A percentile compares a stretch with the other conserved stretches of the same genome.
Conservation (phyloP, 768 basidiomycete genomes). For the Amanita polypyramis region DNA sequence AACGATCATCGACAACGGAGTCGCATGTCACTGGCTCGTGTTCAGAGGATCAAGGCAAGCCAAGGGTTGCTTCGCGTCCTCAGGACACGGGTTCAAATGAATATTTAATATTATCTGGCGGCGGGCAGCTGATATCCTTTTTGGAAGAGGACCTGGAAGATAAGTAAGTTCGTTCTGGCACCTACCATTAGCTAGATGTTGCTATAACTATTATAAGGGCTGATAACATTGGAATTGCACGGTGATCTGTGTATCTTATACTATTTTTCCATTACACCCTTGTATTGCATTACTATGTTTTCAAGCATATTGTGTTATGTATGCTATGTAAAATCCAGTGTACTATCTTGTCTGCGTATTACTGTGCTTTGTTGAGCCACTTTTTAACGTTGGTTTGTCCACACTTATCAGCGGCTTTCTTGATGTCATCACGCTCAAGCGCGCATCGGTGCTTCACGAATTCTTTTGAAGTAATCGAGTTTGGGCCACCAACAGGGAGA, state of each 20-base stretch:
- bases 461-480: conserved; percentile 44
- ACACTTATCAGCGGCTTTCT: conserved; percentile 50
- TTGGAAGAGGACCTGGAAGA: not conserved
- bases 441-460: conserved; percentile 69
- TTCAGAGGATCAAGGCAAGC: not conserved
- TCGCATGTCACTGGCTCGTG: not conserved
- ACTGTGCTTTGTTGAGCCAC: conserved; percentile 60
- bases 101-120: not conserved
- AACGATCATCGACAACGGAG: not conserved
- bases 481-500: conserved; percentile 34
- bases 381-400: conserved; percentile 67
- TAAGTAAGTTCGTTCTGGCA: not conserved
- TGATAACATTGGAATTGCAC: conserved; percentile 2
- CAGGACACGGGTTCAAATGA: not conserved
- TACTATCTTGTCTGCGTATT: conserved; percentile 7
- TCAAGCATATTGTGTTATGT: not conserved
- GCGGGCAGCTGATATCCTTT: conserved; percentile 4
- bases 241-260: not conserved
- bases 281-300: not conserved
- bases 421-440: conserved; percentile 55
- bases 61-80: not conserved
- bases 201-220: not conserved
- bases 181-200: not conserved
- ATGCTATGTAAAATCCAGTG: not conserved
- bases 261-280: not conserved